Conservation (phyloP, 768 basidiomycete species). For the Boletus patriciae region DNA sequence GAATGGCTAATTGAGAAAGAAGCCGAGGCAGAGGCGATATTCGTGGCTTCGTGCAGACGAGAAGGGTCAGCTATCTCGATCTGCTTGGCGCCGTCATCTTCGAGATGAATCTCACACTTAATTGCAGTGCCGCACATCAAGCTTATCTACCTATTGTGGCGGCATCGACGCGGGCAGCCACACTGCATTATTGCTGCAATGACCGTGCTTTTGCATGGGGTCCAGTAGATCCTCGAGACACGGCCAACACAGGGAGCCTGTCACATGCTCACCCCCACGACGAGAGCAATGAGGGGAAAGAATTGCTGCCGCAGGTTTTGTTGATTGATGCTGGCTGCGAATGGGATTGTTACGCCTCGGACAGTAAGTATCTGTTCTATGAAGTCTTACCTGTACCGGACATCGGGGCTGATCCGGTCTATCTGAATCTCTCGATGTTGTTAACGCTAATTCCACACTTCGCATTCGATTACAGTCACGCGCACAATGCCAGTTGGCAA, state of each 20-base stretch:
- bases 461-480: slow-evolving; percentile 55
- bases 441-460: not conserved
- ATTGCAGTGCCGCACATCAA: slow-evolving; percentile 70
- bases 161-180: slow-evolving; percentile 80
- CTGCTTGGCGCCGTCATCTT: not conserved
- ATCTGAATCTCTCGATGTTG: not conserved
- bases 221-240: slow-evolving; percentile 57
- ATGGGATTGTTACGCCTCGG: slow-evolving; percentile 67
- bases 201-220: slow-evolving; percentile 87
- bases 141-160: slow-evolving; percentile 95
- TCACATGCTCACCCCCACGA: slow-evolving; percentile 36
- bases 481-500: slow-evolving; percentile 94
- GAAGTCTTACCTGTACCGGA: not conserved
- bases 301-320: slow-evolving; percentile 66
- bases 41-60: slow-evolving; percentile 84
- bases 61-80: slow-evolving; percentile 62
- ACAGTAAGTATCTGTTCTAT: slow-evolving; percentile 42
- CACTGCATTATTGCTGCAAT: slow-evolving; percentile 94
- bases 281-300: slow-evolving; percentile 19
- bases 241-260: slow-evolving; percentile 51
- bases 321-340: slow-evolving; percentile 96
- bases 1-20: slow-evolving; percentile 94
- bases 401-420: not conserved
- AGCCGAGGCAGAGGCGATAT: slow-evolving; percentile 91
- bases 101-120: not conserved